Evolutionary conservation across 164 flowering plant species (phyloP).

Genomic region (Aristolochia contorta): DNA sequence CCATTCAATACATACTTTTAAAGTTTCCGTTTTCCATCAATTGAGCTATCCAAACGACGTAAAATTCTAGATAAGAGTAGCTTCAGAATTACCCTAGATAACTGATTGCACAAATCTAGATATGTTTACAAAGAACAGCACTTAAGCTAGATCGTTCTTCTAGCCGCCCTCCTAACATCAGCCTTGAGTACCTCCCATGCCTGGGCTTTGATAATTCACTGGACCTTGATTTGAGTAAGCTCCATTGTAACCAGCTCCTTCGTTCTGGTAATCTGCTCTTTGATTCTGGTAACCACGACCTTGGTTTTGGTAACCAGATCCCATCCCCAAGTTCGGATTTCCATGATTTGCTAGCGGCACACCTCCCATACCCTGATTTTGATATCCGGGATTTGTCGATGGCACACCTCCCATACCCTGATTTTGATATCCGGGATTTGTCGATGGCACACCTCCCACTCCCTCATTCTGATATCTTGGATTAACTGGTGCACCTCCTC

Average conservation of each 20-base stretch:
- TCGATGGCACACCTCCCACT: not conserved
- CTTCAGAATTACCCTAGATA: too few relatives aligned
- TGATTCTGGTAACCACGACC: constrained; percentile 1
- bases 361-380: not conserved
- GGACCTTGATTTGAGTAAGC: not conserved
- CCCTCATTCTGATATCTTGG: not conserved
- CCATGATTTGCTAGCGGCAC: not conserved
- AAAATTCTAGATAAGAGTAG: too few relatives aligned
- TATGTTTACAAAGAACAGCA: too few relatives aligned
- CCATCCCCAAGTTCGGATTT: not conserved
- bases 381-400: not conserved
- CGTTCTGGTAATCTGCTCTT: not conserved
- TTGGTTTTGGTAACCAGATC: not conserved
- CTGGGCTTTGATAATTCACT: not conserved
- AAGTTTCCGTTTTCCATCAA: too few relatives aligned
- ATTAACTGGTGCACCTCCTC: not conserved
- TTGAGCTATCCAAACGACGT: too few relatives aligned
- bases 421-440: not conserved
- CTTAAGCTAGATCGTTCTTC: too few relatives aligned
- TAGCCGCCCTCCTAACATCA: too few relatives aligned
- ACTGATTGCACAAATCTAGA: too few relatives aligned
- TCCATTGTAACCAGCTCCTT: not conserved
- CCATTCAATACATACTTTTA: too few relatives aligned
- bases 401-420: not conserved
- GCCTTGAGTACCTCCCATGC: not conserved